phyloP scores from a whole-genome alignment of 768 basidiomycete species.

The Mrakia frigida region DNA sequence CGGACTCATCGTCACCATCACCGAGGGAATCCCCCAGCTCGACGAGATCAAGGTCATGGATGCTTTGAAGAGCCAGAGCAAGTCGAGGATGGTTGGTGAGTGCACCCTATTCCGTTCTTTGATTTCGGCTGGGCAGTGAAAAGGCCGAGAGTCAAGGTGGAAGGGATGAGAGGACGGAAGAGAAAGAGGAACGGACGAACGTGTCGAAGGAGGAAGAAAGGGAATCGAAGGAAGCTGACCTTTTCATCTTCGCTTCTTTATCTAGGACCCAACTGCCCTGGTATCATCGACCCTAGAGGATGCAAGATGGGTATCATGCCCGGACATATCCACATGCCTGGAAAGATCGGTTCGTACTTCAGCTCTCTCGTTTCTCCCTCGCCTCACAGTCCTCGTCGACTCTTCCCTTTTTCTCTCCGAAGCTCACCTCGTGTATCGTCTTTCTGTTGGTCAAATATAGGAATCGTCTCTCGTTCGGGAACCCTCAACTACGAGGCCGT shows the following conservation, averaged over 20 bases:
- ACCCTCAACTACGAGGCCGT: slow-evolving; percentile 98
- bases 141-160: too few species aligned
- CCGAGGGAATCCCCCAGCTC: slow-evolving; percentile 95
- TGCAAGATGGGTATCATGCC: slow-evolving; percentile 99
- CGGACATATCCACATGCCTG: slow-evolving; percentile 93
- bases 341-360: slow-evolving; percentile 75
- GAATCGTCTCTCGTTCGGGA: slow-evolving; percentile 90
- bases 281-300: slow-evolving; percentile 91
- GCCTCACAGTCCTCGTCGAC: too few species aligned
- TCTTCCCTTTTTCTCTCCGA: too few species aligned
- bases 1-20: slow-evolving; percentile 94
- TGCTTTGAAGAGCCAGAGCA: slow-evolving; percentile 87
- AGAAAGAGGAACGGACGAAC: neutral
- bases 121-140: too few species aligned
- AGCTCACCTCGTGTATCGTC: neutral
- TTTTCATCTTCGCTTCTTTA: neutral
- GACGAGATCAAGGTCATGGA: slow-evolving; percentile 95
- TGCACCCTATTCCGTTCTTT: neutral
- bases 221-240: slow-evolving; percentile 10
- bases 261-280: slow-evolving; percentile 81
- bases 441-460: slow-evolving; percentile 44
- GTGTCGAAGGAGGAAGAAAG: neutral
- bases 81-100: slow-evolving; percentile 82
- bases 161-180: neutral
- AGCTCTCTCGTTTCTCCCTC: neutral